Evolutionary conservation across 1,284 basidiomycete genomes (phyloP).

Genomic region (Tilletia horrida): DNA sequence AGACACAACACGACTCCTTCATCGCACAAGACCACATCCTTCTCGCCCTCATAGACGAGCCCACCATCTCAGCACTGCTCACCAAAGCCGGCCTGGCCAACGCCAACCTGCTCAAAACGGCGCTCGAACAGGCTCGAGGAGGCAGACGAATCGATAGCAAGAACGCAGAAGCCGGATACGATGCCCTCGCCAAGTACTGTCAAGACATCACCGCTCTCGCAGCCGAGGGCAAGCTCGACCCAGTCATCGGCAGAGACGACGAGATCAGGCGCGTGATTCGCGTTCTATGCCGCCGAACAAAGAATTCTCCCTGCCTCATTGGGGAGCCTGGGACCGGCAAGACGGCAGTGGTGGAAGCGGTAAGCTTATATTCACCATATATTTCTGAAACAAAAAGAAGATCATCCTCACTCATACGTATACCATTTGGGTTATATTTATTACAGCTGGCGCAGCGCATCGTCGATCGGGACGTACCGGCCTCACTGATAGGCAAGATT

Average conservation of each 20-base stretch:
- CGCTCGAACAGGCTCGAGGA: slow-evolving; percentile 74
- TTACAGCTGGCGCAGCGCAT: slow-evolving; percentile 93
- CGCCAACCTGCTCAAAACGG: slow-evolving; percentile 71
- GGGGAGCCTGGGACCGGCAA: slow-evolving; percentile 62
- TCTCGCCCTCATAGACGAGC: slow-evolving; percentile 72
- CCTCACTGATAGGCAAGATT: slow-evolving; percentile 76
- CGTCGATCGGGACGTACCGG: slow-evolving; percentile 89
- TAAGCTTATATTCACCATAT: too few species aligned
- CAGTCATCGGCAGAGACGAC: slow-evolving; percentile 60
- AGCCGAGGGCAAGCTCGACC: slow-evolving; percentile 60
- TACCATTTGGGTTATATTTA: too few species aligned
- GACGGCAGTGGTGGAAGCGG: slow-evolving; percentile 82
- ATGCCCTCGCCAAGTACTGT: slow-evolving; percentile 56
- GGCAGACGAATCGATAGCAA: slow-evolving; percentile 76
- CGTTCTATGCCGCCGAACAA: slow-evolving; percentile 62
- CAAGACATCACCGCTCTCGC: slow-evolving; percentile 62
- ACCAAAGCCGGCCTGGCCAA: slow-evolving; percentile 71
- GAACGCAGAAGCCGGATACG: slow-evolving; percentile 61
- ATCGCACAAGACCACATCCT: slow-evolving; percentile 84
- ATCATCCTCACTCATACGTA: too few species aligned
- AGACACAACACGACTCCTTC: slow-evolving; percentile 72
- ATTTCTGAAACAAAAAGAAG: too few species aligned
- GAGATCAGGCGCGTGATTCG: slow-evolving; percentile 54
- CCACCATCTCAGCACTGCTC: slow-evolving; percentile 65
- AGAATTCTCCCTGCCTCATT: slow-evolving; percentile 88